Conservation (phyloP, 495 filamentous ascomycete species). For the Talaromyces liani region DNA sequence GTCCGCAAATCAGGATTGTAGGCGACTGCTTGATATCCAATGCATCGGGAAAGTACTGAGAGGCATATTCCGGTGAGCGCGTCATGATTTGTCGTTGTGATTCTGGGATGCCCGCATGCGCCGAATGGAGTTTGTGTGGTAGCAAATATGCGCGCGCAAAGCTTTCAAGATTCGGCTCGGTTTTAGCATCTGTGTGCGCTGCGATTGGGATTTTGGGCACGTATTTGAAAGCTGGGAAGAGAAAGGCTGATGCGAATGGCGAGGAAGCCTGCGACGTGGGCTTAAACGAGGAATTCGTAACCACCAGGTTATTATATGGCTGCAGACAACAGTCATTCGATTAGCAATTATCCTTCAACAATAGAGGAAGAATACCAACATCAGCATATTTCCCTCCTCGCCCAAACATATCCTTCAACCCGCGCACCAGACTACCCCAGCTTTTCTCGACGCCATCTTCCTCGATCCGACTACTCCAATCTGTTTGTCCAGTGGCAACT, state of each 20-base stretch:
- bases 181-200: slow-evolving; percentile 5
- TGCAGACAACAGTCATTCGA: slow-evolving; percentile 24
- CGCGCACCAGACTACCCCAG: slow-evolving; percentile 57
- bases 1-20: slow-evolving; percentile 76
- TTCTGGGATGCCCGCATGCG: slow-evolving; percentile 44
- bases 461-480: slow-evolving; percentile 71
- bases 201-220: slow-evolving; percentile 55
- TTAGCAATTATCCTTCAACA: background rate
- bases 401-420: slow-evolving; percentile 60
- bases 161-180: slow-evolving; percentile 18
- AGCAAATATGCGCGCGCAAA: slow-evolving; percentile 36
- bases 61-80: slow-evolving; percentile 21
- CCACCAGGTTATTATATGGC: slow-evolving; percentile 73
- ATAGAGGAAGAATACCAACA: slow-evolving; percentile 32
- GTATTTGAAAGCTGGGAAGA: slow-evolving; percentile 75
- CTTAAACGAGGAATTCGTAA: slow-evolving; percentile 63
- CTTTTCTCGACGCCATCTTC: slow-evolving; percentile 43
- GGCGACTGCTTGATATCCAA: slow-evolving; percentile 56
- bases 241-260: slow-evolving; percentile 53
- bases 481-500: slow-evolving; percentile 66
- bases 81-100: slow-evolving; percentile 22
- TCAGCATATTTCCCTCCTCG: slow-evolving; percentile 61
- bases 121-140: slow-evolving; percentile 51
- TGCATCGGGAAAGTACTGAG: slow-evolving; percentile 26
- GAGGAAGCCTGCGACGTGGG: slow-evolving; percentile 31